phyloP scores from a whole-genome alignment of 805 yeast genomes.

The Candida chauliodis region DNA sequence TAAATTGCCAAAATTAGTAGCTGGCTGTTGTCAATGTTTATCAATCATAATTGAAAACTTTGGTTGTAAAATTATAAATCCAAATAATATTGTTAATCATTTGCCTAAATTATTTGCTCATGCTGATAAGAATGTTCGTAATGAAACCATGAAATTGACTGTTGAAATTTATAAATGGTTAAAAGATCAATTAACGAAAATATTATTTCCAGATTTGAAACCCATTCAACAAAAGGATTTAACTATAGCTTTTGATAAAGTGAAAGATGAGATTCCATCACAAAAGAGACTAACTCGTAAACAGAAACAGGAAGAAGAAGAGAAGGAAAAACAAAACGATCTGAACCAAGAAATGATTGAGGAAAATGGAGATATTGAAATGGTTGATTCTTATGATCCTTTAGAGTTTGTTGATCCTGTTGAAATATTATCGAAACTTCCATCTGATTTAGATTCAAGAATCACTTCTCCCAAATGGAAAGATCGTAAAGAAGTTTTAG shows the following conservation, averaged over 20 bases:
- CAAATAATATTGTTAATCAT: slow-evolving; percentile 52
- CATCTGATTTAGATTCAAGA: slow-evolving; percentile 53
- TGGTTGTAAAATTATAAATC: slow-evolving; percentile 61
- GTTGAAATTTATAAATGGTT: slow-evolving; percentile 72
- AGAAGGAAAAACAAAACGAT: slow-evolving; percentile 11
- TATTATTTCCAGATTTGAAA: slow-evolving; percentile 69
- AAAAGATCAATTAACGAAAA: slow-evolving; percentile 56
- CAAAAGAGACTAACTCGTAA: slow-evolving; percentile 56
- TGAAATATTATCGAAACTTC: slow-evolving; percentile 62
- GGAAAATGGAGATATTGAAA: slow-evolving; percentile 25
- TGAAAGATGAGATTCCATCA: slow-evolving; percentile 34
- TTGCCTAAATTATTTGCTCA: slow-evolving; percentile 75
- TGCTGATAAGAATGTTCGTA: slow-evolving; percentile 82
- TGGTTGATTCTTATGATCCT: slow-evolving; percentile 51
- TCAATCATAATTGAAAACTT: slow-evolving; percentile 52
- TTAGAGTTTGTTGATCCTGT: slow-evolving; percentile 69
- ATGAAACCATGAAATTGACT: slow-evolving; percentile 67
- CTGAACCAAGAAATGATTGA: slow-evolving; percentile 10
- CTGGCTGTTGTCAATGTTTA: slow-evolving; percentile 60
- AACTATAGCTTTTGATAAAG: slow-evolving; percentile 59
- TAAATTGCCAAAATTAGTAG: slow-evolving; percentile 73
- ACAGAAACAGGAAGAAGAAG: slow-evolving; percentile 44
- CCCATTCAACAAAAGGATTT: slow-evolving; percentile 91
- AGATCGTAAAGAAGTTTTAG: slow-evolving; percentile 82
- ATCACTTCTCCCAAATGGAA: slow-evolving; percentile 78